Percentiles rank a stretch among this genome's conserved stretches.
These are phyloP conservation scores for Candida coleopterorum DNA, from an alignment of 805 yeast genomes.

Conservation along the genomic window DNA sequence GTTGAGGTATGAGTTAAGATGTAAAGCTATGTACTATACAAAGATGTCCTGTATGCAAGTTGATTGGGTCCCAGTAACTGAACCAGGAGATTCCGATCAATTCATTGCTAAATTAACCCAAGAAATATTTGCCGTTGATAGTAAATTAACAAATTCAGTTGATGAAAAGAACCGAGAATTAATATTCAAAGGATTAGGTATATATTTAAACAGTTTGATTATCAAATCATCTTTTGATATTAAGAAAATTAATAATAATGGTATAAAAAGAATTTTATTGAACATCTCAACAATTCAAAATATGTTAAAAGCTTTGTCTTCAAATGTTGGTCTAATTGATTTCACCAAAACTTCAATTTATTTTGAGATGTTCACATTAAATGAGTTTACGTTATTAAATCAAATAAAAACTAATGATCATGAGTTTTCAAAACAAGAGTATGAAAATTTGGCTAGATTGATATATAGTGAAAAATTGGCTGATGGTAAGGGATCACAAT, in stretches of 20 bases:
- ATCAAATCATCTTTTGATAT: constrained; percentile 51
- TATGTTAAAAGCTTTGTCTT: constrained; percentile 55
- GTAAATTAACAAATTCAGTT: constrained; percentile 32
- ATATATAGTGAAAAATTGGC: constrained; percentile 44
- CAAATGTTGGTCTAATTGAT: constrained; percentile 48
- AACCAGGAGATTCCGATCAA: constrained; percentile 58
- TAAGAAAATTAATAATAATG: constrained; percentile 48
- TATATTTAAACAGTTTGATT: constrained; percentile 46
- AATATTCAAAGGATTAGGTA: constrained; percentile 44
- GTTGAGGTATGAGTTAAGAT: constrained; percentile 54
- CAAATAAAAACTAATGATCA: constrained; percentile 27
- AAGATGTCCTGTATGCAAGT: constrained; percentile 44
- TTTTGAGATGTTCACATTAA: constrained; percentile 50
- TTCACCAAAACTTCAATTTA: constrained; percentile 50
- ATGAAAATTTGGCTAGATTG: constrained; percentile 48
- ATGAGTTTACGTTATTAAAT: constrained; percentile 45
- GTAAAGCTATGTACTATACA: constrained; percentile 48
- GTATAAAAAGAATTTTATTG: constrained; percentile 53
- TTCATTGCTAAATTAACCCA: constrained; percentile 48
- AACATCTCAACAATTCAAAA: constrained; percentile 67
- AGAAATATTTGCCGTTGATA: constrained; percentile 43
- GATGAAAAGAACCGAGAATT: constrained; percentile 27
- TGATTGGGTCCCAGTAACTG: constrained; percentile 47
- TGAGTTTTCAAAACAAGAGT: constrained; percentile 41
- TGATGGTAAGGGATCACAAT: constrained; percentile 32